Base-by-base conservation (phyloP, 2,329 filamentous ascomycete genomes). In the Aschersonia sp. region DNA sequence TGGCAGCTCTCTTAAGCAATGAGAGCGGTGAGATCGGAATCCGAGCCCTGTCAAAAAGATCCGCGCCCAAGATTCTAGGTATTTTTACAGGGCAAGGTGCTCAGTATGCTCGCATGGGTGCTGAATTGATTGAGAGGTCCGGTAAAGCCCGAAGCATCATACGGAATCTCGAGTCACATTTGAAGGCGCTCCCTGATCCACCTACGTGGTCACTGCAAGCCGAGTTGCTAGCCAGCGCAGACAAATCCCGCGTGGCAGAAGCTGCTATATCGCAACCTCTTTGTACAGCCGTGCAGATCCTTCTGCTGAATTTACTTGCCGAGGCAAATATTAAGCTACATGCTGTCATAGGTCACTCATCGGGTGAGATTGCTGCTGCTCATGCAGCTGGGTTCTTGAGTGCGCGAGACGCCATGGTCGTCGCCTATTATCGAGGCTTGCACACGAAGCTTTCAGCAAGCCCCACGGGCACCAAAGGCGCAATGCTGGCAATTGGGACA, bases 301-400 rank as follows among this genome's bases (percentile, higher is more conserved):
- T 56, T 1, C 54, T 72, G 1, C 59, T 68, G 0, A 60, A 68
- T 6, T 55, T 68, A 1, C 57, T 71, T 4, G 44, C 43, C 1
- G 51, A 49, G 5, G 58, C 57, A 45, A 58, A 61, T 6, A 51
- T 69, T 22, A 41, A 37, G 4, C 60, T 64, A 0, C 39, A 52
- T n/a, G 59, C 56, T 2, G 61, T 64, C 4, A 58, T 66, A 6
- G 67, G 67, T 4, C 68, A 70, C 49, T 67, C 64, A 0, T 61
- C 57, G 3, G 67, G 68, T 1, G 67, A 69, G 51, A 67, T 69
- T 41, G 65, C 60, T 0, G 67, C 66, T 1, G 66, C 66, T 0
- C 69, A 68, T 47, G 61, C 63, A 1, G 58, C 61, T 0, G 66
- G 12, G 4, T 40, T 7, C 6, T 10, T 46, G 6, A 22, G 33